A percentile compares a stretch with the other conserved stretches of the same genome.
These are phyloP conservation scores for Kondoa subrosea DNA, from an alignment of 768 basidiomycete genomes.

Conservation along the genomic window DNA sequence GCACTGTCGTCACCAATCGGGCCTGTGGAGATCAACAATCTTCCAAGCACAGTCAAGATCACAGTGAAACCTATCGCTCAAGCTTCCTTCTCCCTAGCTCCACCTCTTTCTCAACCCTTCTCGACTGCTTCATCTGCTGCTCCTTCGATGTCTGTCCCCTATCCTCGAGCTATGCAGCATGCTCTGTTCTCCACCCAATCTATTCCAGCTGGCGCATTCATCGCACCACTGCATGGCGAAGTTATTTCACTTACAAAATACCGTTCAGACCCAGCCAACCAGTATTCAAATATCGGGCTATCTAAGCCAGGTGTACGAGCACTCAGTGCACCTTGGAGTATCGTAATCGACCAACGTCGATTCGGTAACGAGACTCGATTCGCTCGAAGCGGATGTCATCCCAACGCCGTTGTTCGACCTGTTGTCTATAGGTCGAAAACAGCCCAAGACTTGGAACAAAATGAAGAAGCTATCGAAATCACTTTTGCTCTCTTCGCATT, in stretches of 20 bases:
- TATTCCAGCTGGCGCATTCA: constrained; percentile 42
- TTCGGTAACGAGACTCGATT: constrained; percentile 50
- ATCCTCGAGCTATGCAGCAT: constrained; percentile 33
- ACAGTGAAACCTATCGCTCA: constrained; percentile 24
- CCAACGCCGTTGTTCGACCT: constrained; percentile 49
- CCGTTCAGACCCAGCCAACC: constrained; percentile 62
- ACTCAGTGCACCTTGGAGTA: constrained; percentile 52
- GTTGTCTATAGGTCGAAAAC: constrained; percentile 34
- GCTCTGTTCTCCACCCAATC: constrained; percentile 48
- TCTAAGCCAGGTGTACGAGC: constrained; percentile 71
- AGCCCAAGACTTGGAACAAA: constrained; percentile 16
- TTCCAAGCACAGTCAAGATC: constrained; percentile 6
- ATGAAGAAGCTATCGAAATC: constrained; percentile 31
- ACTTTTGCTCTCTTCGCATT: constrained; percentile 67
- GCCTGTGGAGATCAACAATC: not conserved
- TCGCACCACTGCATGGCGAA: constrained; percentile 49
- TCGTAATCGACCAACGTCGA: constrained; percentile 63
- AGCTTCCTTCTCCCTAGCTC: constrained; percentile 21
- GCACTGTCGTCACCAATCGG: not conserved
- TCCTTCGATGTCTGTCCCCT: constrained; percentile 22
- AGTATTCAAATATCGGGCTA: constrained; percentile 55
- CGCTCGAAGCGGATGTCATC: constrained; percentile 49
- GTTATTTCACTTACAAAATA: constrained; percentile 54
- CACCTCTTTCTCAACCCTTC: constrained; percentile 19
- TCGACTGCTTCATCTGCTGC: constrained; percentile 20